Percentiles rank a stretch among this genome's conserved stretches.
Evolutionary conservation across 441 rosid genomes (phyloP).

Genomic region (Gossypium davidsonii): DNA sequence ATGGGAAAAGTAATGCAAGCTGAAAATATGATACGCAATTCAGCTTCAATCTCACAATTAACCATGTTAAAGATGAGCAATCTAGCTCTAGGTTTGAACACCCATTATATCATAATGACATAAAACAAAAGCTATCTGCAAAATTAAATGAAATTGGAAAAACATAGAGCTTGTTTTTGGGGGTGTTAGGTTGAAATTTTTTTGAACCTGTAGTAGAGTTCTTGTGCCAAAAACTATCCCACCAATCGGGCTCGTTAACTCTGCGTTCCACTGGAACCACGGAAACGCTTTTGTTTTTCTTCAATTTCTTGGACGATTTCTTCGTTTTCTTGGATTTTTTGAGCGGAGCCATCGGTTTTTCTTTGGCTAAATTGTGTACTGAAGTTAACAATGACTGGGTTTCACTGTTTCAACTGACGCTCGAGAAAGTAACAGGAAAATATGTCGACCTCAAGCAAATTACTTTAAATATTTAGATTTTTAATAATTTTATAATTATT

Average conservation of each 20-base stretch:
- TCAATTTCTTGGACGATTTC: conserved; percentile 45
- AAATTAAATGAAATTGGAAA: conserved; percentile 27
- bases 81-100: not conserved
- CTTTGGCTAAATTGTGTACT: conserved; percentile 13
- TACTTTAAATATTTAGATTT: not conserved
- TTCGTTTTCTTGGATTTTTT: conserved; percentile 58
- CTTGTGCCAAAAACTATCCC: conserved; percentile 74
- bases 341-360: conserved; percentile 45
- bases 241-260: conserved; percentile 80
- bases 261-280: conserved; percentile 57
- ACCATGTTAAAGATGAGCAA: not conserved
- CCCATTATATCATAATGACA: not conserved
- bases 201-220: conserved; percentile 69
- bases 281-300: conserved; percentile 38
- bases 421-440: not conserved
- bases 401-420: not conserved
- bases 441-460: not conserved
- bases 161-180: too few relatives aligned
- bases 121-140: not conserved
- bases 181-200: not conserved
- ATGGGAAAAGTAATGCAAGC: not conserved
- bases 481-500: too few relatives aligned
- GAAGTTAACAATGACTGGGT: not conserved
- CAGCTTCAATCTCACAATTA: not conserved
- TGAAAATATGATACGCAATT: not conserved